Evolutionary conservation across 345 rosid genomes (phyloP).

Genomic region (Hibiscus syriacus): DNA sequence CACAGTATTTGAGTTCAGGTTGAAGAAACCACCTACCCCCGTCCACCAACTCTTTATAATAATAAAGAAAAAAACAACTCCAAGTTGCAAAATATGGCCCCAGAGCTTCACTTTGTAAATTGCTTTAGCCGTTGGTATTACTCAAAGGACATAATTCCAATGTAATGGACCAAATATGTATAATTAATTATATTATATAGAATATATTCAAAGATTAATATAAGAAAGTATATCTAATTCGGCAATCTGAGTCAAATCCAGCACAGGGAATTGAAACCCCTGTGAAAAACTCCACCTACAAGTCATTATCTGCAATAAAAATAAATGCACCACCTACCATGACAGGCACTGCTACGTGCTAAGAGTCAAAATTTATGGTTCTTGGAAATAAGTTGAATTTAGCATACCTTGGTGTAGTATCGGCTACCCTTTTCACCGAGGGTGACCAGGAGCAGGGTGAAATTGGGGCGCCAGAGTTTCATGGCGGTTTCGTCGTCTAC

Average conservation of each 20-base stretch:
- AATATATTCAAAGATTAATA: not conserved
- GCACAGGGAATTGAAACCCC: not conserved
- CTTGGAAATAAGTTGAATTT: not conserved
- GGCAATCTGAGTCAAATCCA: not conserved
- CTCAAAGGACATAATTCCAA: not conserved
- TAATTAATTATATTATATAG: too few relatives aligned
- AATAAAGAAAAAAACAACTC: not conserved
- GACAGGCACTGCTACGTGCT: not conserved
- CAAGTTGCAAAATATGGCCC: conserved; percentile 8
- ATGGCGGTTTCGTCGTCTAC: conserved; percentile 68
- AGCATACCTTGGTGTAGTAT: conserved; percentile 80
- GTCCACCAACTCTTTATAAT: not conserved
- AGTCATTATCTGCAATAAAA: not conserved
- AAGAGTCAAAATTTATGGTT: not conserved
- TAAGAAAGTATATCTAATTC: not conserved
- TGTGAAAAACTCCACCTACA: not conserved
- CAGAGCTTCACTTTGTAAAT: not conserved
- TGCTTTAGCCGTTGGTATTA: conserved; percentile 1
- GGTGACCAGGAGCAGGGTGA: conserved; percentile 83
- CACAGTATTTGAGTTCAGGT: not conserved
- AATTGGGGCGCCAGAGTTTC: conserved; percentile 78
- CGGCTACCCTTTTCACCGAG: conserved; percentile 92
- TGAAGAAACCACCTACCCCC: conserved; percentile 3
- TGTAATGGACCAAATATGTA: not conserved
- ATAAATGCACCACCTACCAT: conserved; percentile 8